phyloP scores from a whole-genome alignment of 768 basidiomycete genomes.

The Gymnopilus dilepis region DNA sequence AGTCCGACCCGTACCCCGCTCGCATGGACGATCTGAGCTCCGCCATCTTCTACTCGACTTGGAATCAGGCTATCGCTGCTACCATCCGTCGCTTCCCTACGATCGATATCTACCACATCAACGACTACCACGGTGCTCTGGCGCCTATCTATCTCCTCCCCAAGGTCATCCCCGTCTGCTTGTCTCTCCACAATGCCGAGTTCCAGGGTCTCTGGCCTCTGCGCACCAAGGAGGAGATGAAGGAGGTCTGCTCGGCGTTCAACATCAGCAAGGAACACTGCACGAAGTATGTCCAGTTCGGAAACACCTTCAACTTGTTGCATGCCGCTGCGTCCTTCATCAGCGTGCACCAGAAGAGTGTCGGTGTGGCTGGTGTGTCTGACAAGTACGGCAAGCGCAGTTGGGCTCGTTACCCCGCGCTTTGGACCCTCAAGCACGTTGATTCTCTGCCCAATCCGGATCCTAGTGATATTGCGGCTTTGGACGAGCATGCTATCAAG shows the following conservation, averaged over 20 bases:
- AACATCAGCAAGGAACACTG: slow-evolving; percentile 96
- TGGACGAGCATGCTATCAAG: slow-evolving; percentile 78
- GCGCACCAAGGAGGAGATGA: slow-evolving; percentile 97
- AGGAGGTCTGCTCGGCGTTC: slow-evolving; percentile 97
- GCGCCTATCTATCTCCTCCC: slow-evolving; percentile 91
- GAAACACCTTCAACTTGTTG: slow-evolving; percentile 95
- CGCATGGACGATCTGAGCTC: slow-evolving; percentile 97
- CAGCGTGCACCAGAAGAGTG: slow-evolving; percentile 88
- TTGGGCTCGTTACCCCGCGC: slow-evolving; percentile 95
- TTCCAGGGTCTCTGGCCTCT: slow-evolving; percentile 98
- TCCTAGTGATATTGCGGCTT: slow-evolving; percentile 91
- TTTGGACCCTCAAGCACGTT: slow-evolving; percentile 95
- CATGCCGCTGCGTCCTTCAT: slow-evolving; percentile 94
- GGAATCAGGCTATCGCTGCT: slow-evolving; percentile 96
- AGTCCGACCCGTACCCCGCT: slow-evolving; percentile 93
- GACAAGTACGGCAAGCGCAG: slow-evolving; percentile 98
- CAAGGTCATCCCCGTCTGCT: slow-evolving; percentile 86
- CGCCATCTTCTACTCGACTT: slow-evolving; percentile 97
- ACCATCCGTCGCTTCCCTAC: slow-evolving; percentile 86
- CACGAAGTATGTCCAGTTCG: slow-evolving; percentile 97
- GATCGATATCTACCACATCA: slow-evolving; percentile 94
- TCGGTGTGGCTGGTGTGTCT: slow-evolving; percentile 95
- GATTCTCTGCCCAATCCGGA: slow-evolving; percentile 96
- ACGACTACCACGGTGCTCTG: slow-evolving; percentile 94
- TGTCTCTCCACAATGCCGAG: slow-evolving; percentile 96